Evolutionary conservation across 768 basidiomycete species (phyloP), one percentile per base, ranked within the genome.

Genomic region (Lactifluus echinatus): DNA sequence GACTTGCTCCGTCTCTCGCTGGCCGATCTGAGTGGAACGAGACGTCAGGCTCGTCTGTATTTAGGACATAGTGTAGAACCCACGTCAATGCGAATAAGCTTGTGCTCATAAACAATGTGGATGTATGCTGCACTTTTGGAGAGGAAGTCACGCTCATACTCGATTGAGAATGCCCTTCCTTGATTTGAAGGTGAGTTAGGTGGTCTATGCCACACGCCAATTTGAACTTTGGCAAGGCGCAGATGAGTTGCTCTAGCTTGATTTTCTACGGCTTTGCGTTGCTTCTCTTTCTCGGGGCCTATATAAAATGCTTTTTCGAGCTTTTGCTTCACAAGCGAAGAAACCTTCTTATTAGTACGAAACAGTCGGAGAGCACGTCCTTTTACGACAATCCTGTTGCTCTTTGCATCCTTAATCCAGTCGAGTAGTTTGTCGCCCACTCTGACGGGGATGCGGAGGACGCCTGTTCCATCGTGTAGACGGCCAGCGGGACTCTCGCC

Each of bases 61-160:
- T 33, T 2, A 8, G 24, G 21, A 29, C 11, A 36, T 31, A 29
- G n/a, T 23, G 24, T 31, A 8, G 17, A 1, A 65, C 74, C 62
- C 57, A 85, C 87, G 69, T 73, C 75, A 15, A 89, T 75, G 14
- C 79, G 78, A 34, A 91, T 76, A 15, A 79, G 65, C 69, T 84
- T 87, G 63, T 86, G 79, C 28, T 82, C 82, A 62, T 87, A 89
- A 53, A 84, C 79, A 37, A 89, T 80, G 34, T 72, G 67, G 23
- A 89, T 67, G 67, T 78, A 75, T 0, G 77, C 84, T 44, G 75
- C 73, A 40, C 79, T 75, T 24, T 61, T 60, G 47, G 73, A 59
- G 7, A 63, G 57, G 37, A 79, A 82, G 49, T 79, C 71, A 42
- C 75, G 69, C 51, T 85, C 79, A 79, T 81, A 88, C 69, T 91